phyloP scores from a whole-genome alignment of 208 protist genomes.

The Hexamita inflata region DNA sequence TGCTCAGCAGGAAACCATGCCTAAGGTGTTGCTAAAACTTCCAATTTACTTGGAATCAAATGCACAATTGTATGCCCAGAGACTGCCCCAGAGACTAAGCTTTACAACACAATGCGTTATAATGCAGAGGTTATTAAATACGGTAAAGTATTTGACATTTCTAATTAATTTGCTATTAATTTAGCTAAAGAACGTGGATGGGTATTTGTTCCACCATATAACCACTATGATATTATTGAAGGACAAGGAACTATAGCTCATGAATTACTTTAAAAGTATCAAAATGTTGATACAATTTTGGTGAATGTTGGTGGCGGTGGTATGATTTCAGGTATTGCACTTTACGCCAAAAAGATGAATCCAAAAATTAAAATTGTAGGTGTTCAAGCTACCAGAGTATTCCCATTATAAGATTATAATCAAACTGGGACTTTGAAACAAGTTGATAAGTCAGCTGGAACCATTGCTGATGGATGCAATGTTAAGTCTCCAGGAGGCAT shows the following conservation, averaged over 20 bases:
- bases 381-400: no score
- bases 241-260: slow-evolving; percentile 25
- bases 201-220: slow-evolving; percentile 17
- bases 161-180: background rate
- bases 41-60: background rate
- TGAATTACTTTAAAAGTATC: no score
- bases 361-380: no score
- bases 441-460: no score
- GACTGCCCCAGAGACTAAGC: slow-evolving; percentile 8
- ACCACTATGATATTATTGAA: slow-evolving; percentile 5
- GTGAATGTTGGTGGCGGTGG: no score
- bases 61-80: slow-evolving; percentile 16
- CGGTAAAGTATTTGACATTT: slow-evolving; percentile 2
- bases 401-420: no score
- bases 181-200: background rate
- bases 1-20: slow-evolving; percentile 28
- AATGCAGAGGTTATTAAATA: slow-evolving; percentile 12
- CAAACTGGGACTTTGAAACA: no score
- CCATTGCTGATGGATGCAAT: no score
- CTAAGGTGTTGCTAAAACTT: slow-evolving; percentile 18
- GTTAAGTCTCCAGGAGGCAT: no score
- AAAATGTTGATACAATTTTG: no score
- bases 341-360: no score
- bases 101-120: background rate
- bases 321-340: no score